Base-by-base conservation (phyloP, 2,329 filamentous ascomycete species). In the Sporothrix brunneoviolacea region DNA sequence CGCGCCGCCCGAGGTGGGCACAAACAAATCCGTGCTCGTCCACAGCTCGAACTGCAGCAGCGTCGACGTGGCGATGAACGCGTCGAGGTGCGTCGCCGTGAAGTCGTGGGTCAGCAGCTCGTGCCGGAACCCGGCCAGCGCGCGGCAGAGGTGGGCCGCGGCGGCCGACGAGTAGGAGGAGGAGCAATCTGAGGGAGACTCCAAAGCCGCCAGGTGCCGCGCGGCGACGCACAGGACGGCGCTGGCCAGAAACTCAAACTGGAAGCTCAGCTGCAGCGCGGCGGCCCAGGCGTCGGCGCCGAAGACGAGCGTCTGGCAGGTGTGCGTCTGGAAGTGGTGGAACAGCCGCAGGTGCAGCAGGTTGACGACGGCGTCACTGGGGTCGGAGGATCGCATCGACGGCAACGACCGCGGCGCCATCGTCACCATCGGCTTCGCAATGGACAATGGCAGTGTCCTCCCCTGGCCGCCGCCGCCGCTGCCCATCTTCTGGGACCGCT, bases 11-110 rank as follows among this genome's bases (percentile, higher is more conserved):
- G 16, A 27, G n/a, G n/a, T n/a, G 6, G 47, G 21, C 6, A 43
- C 13, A 38, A n/a, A n/a, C n/a, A 32, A 53, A 24, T 61, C 57
- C 1, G 53, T 51, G 36, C 52, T 57, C 9, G 51, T 47, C 59
- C 59, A 61, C 13, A 57, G 53, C 33, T 59, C 56, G 36, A 54
- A 57, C 39, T 61, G 58, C 2, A 61, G 30, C 21, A 61, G 50
- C 0, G 58, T 19, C 1, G 57, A 57, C 9, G 58, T 59, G 6
- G 55, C 57, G 8, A 60, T 52, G 40, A 60, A 61, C 7, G 57
- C 53, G 40, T 61, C 59, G 13, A 57, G 42, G 28, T 58, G 44
- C 24, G 51, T 54, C 3, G 52, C 40, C 4, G 36, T 37, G 28
- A 56, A 45, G 40, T 53, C 35, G 15, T 48, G 37, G n/a, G 45